Evolutionary conservation across 1,284 basidiomycete species (phyloP), one percentile per base, ranked within the genome.

Genomic region (Moniliophthora roreri): DNA sequence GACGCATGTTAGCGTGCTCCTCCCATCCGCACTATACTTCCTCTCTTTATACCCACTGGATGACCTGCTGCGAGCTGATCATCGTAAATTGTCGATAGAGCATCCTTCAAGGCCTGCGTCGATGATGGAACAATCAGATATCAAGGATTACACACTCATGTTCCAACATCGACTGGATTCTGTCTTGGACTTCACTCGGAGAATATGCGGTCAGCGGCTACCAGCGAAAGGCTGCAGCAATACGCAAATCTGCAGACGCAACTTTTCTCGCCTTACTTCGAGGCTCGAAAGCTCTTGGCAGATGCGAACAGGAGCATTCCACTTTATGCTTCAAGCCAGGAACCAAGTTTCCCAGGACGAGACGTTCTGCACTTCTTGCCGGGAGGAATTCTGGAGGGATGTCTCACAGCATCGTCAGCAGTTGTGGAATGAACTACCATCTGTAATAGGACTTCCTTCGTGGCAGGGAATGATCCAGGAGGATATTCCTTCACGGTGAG

Each of bases 21-120:
- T 83, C 16, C 82, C 82, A 4, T 76, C 80, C 7, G 78, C 74
- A 6, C 55, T 83, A 18, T 85, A 84, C 60, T 83, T 84, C 66
- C 75, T 85, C 35, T 82, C 81, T 13, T 64, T 83, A 10, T 84
- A 85, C 59, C 73, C 75, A 4, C 68, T 85, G 34, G 62, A 69
- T 41, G 78, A 80, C 54, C 64, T 84, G 38, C 64, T 82, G 1
- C 66, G 69, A 15, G 77, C 60, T 18, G 76, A 81, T 47, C 82
- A 84, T 59, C 77, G 80, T 1, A 85, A 85, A 61, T 72, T 85
- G 6, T 58, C 65, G 44, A 61, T 76, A 35, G 64, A 75, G 24
- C 78, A 82, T 59, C 75, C 79, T 13, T 81, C 80, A 2, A 73
- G 73, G 18, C 81, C 81, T 1, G 75, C 78, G 3, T 76, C 75